Conservation (phyloP, 257 asterid genomes). For the Nicotiana attenuata region DNA sequence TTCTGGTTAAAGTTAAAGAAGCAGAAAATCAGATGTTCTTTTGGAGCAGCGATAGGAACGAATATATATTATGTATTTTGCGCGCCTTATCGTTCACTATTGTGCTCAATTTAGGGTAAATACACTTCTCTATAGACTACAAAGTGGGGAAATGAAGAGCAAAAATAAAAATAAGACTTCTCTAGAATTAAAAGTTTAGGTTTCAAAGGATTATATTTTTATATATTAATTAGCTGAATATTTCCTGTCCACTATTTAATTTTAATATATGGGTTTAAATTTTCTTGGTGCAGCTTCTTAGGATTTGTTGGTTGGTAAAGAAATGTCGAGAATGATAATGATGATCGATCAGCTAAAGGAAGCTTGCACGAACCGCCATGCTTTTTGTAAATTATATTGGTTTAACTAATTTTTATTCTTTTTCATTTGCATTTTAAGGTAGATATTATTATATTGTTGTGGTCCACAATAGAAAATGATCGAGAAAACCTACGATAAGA, state of each 20-base stretch:
- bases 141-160: not conserved
- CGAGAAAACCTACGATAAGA: not conserved
- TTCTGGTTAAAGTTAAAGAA: too few species aligned
- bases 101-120: too few species aligned
- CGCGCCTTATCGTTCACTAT: too few species aligned
- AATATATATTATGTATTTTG: too few species aligned
- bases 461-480: not conserved
- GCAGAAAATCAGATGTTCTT: too few species aligned
- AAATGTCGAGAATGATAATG: not conserved
- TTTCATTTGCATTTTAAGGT: not conserved
- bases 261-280: not conserved
- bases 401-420: too few species aligned
- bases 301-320: conserved; percentile 49
- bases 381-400: not conserved
- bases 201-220: not conserved
- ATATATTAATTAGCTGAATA: not conserved
- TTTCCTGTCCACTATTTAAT: not conserved
- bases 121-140: too few species aligned
- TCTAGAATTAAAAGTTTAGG: not conserved
- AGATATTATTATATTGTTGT: not conserved
- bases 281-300: conserved; percentile 35
- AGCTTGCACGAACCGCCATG: not conserved
- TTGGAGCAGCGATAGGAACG: too few species aligned
- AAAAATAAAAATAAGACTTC: too few species aligned
- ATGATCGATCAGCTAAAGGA: not conserved